Evolutionary conservation across 73 alveolate species (phyloP), one percentile per base, ranked within the genome.

Genomic region (Paramecium primaurelia): DNA sequence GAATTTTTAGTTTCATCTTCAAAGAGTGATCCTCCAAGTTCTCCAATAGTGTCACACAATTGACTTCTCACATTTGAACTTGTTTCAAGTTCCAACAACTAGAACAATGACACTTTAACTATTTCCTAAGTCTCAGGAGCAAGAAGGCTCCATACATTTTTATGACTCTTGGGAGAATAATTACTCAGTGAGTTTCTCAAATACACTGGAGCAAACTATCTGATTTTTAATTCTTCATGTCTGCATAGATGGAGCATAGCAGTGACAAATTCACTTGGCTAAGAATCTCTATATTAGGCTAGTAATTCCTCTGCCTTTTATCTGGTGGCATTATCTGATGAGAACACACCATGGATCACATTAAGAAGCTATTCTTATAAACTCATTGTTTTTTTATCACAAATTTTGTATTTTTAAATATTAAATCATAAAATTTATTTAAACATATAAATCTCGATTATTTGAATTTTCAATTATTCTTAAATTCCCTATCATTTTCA

Each of bases 41-140:
- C 99, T 47, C 96, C 95, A 69, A 96, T 93, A 38, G 94, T 54
- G 36, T 97, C 97, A 77, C 98, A 93, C 10, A 96, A 47, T 92
- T 86, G 89, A 45, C 86, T 92, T 58, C 94, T 69, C 71, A 96
- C 93, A 51, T 38, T 77, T 87, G 92, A 86, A 75, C 92, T 94
- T 11, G 87, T 68, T 71, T 93, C 95, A 8, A 87, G 59, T 86
- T 42, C 71, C 49, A 71, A 90, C 45, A 44, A 71, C 59, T 93
- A 86, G 77, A 96, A 86, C 58, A 95, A 91, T 30, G 92, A 86
- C 16, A 86, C 73, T 75, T 86, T 92, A 16, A 95, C 95, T 58
- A 58, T 84, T 34, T 38, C 38, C 75, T 95, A 71, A 18, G 95
- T 93, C 30, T 96, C 96, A 8, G 92, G 86, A 4, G 93, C 64